phyloP scores from a whole-genome alignment of 306 rosid species.

The Dalbergia oliveri region DNA sequence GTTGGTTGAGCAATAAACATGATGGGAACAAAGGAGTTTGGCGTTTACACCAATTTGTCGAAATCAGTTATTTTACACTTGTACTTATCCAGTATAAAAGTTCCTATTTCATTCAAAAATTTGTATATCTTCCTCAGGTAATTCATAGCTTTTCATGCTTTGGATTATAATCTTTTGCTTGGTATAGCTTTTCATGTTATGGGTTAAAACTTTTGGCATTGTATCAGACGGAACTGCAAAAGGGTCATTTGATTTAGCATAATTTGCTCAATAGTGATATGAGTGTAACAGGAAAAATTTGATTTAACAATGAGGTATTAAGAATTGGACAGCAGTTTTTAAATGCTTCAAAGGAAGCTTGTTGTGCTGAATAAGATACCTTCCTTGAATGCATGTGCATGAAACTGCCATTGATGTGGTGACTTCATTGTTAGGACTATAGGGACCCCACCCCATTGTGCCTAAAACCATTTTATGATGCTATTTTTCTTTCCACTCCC shows the following conservation, averaged over 20 bases:
- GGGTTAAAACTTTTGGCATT: neutral
- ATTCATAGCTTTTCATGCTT: neutral
- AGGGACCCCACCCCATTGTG: neutral
- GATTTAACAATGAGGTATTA: conserved; percentile 23
- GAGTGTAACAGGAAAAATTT: conserved; percentile 6
- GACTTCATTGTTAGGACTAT: neutral
- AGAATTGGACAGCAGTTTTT: conserved; percentile 16
- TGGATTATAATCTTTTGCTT: neutral
- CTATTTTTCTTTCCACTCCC: neutral
- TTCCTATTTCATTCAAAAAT: neutral
- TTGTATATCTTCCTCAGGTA: neutral
- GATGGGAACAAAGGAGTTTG: neutral
- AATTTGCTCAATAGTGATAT: neutral
- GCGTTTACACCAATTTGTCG: neutral
- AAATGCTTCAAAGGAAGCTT: conserved; percentile 23
- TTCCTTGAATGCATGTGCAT: neutral
- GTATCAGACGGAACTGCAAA: neutral
- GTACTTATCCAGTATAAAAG: neutral
- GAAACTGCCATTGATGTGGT: neutral
- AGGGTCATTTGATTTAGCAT: conserved; percentile 1
- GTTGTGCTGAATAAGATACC: conserved; percentile 26
- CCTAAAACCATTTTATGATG: neutral
- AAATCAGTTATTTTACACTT: neutral
- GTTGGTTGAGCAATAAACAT: neutral
- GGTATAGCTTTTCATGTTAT: no score